These are phyloP conservation scores for Salinomyces thailandicus DNA, from an alignment of 2,329 filamentous ascomycete genomes.

Conservation along the genomic window DNA sequence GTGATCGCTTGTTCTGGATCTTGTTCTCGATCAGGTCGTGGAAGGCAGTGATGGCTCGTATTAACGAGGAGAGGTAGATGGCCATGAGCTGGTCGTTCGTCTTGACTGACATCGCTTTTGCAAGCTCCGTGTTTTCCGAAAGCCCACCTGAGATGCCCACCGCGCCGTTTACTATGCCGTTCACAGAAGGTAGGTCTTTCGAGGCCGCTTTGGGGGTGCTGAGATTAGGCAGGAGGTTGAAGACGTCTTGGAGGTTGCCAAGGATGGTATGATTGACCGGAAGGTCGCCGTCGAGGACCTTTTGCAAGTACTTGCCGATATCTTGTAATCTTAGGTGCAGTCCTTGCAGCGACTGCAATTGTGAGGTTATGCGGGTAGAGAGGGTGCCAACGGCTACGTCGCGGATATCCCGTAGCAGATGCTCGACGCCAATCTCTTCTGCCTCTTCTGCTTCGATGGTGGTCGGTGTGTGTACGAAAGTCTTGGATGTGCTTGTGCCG, in stretches of 20 bases:
- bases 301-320: conserved; percentile 90
- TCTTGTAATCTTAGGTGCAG: conserved; percentile 89
- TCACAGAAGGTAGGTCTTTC: conserved; percentile 46
- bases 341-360: conserved; percentile 93
- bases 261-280: conserved; percentile 96
- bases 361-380: conserved; percentile 92
- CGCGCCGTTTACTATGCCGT: conserved; percentile 43
- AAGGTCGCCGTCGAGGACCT: conserved; percentile 83
- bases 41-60: conserved; percentile 95
- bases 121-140: conserved; percentile 68
- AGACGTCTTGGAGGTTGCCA: conserved; percentile 96
- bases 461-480: conserved; percentile 95
- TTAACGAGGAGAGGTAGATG: conserved; percentile 93
- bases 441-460: conserved; percentile 98
- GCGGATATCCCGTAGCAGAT: conserved; percentile 92
- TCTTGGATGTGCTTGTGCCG: conserved; percentile 91
- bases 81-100: conserved; percentile 98
- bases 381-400: conserved; percentile 96
- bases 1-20: conserved; percentile 95
- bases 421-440: conserved; percentile 97
- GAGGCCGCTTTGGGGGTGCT: conserved; percentile 67
- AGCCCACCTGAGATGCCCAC: conserved; percentile 41
- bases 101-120: conserved; percentile 97
- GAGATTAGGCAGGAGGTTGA: conserved; percentile 94
- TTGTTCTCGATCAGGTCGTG: conserved; percentile 99